Percentiles rank a stretch among this genome's conserved stretches.
Evolutionary conservation across 129 eudicot species (phyloP).

Genomic region (Tagetes erecta): DNA sequence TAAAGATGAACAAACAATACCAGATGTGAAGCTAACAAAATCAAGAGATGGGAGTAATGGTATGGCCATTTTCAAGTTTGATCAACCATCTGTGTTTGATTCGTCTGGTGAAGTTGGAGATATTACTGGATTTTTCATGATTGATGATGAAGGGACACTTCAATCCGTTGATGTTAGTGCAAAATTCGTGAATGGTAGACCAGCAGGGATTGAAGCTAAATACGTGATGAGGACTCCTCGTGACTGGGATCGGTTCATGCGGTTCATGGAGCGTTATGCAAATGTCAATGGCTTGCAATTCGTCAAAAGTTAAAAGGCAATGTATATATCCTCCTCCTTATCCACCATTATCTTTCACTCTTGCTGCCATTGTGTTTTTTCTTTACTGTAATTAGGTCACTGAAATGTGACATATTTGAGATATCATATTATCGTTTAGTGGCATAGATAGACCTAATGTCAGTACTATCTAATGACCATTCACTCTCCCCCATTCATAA

Average conservation of each 20-base stretch:
- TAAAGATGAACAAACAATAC: constrained; percentile 85
- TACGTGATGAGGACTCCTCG: constrained; percentile 83
- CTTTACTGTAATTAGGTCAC: constrained; percentile 43
- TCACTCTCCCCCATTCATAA: constrained; percentile 22
- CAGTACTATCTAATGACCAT: constrained; percentile 31
- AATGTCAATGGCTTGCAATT: constrained; percentile 83
- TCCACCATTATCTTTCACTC: neutral
- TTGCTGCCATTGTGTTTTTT: constrained; percentile 27
- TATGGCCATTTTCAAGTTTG: constrained; percentile 78
- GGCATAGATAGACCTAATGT: constrained; percentile 33
- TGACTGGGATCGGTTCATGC: constrained; percentile 99
- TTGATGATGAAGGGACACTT: constrained; percentile 91
- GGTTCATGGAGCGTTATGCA: constrained; percentile 97
- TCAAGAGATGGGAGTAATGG: constrained; percentile 95
- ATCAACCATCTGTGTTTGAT: constrained; percentile 95
- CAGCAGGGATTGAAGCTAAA: constrained; percentile 92
- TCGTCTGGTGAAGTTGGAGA: constrained; percentile 96
- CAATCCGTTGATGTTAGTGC: constrained; percentile 85
- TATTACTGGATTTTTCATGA: constrained; percentile 94
- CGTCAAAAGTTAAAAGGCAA: constrained; percentile 70
- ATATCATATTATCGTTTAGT: constrained; percentile 34
- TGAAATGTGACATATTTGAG: constrained; percentile 38
- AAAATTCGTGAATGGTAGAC: constrained; percentile 78
- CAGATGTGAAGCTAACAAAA: constrained; percentile 86
- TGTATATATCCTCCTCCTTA: constrained; percentile 33